Evolutionary conservation across 2,329 filamentous ascomycete genomes (phyloP).

Genomic region (Chaetomium olivaceum): DNA sequence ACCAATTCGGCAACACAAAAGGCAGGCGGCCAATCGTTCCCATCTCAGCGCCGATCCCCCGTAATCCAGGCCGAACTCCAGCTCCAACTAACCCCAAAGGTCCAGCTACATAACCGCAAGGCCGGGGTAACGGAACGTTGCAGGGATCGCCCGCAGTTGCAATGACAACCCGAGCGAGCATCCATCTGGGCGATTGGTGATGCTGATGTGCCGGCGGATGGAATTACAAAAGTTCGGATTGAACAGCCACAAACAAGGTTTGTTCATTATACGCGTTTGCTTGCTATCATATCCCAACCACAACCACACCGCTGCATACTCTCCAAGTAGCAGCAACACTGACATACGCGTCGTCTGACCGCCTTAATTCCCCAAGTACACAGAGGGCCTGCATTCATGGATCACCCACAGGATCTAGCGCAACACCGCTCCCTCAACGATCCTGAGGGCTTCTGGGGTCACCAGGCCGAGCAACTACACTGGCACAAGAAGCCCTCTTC

Average conservation of each 20-base stretch:
- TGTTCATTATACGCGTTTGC: not conserved
- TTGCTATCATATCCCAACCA: not conserved
- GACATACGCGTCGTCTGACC: not conserved
- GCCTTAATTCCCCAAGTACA: not conserved
- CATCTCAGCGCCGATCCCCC: constrained; percentile 24
- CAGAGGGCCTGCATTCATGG: constrained; percentile 24
- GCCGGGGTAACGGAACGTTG: constrained; percentile 28
- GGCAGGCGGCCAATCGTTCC: constrained; percentile 20
- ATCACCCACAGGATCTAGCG: constrained; percentile 53
- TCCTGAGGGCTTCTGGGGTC: constrained; percentile 72
- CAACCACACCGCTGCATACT: not conserved
- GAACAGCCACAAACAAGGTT: not conserved
- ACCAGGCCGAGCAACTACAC: constrained; percentile 71
- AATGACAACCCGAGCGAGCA: not conserved
- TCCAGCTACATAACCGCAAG: too few relatives aligned
- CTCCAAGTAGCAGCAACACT: not conserved
- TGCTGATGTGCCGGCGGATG: not conserved
- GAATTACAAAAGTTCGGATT: not conserved
- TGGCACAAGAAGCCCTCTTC: constrained; percentile 77
- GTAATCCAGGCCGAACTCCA: constrained; percentile 17
- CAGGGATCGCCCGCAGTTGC: constrained; percentile 10
- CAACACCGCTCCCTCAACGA: constrained; percentile 62
- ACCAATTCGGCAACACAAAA: constrained; percentile 10
- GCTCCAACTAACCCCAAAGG: not conserved
- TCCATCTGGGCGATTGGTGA: not conserved